Percentiles rank a stretch among this genome's conserved stretches.
phyloP scores from a whole-genome alignment of 2,329 filamentous ascomycete genomes.

The Ceratocystis cacaofunesta region DNA sequence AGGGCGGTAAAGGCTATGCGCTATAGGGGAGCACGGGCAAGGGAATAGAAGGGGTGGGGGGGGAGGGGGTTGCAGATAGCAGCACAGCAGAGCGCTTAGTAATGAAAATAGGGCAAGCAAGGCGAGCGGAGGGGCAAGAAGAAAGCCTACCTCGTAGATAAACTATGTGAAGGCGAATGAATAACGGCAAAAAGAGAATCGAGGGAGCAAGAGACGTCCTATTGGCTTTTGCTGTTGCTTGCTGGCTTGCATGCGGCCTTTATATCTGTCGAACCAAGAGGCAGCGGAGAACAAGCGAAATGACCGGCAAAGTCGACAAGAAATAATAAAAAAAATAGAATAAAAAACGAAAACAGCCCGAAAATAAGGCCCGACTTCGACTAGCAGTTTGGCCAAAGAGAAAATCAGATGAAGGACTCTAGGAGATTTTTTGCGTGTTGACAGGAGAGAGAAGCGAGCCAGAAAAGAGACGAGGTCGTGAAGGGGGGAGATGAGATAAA shows the following conservation, averaged over 20 bases:
- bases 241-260: too few relatives aligned
- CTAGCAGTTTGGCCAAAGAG: constrained; percentile 12
- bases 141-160: too few relatives aligned
- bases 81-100: neutral
- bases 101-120: too few relatives aligned
- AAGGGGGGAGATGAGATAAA: neutral
- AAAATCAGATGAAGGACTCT: constrained; percentile 19
- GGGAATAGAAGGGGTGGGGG: neutral
- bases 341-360: constrained; percentile 12
- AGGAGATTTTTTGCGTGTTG: neutral
- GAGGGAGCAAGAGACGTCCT: too few relatives aligned
- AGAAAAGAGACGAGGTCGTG: neutral
- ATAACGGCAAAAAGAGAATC: neutral
- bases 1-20: too few relatives aligned
- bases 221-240: too few relatives aligned
- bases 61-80: neutral
- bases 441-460: constrained; percentile 5
- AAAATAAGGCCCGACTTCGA: constrained; percentile 15
- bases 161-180: too few relatives aligned
- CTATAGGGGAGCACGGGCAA: too few relatives aligned
- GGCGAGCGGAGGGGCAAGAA: neutral
- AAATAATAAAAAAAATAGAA: neutral
- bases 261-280: too few relatives aligned
- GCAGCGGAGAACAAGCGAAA: neutral
- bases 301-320: neutral